Percentiles rank a stretch among this genome's conserved stretches.
phyloP scores from a whole-genome alignment of 352 stramenopile species.

The Peronospora farinosa region DNA sequence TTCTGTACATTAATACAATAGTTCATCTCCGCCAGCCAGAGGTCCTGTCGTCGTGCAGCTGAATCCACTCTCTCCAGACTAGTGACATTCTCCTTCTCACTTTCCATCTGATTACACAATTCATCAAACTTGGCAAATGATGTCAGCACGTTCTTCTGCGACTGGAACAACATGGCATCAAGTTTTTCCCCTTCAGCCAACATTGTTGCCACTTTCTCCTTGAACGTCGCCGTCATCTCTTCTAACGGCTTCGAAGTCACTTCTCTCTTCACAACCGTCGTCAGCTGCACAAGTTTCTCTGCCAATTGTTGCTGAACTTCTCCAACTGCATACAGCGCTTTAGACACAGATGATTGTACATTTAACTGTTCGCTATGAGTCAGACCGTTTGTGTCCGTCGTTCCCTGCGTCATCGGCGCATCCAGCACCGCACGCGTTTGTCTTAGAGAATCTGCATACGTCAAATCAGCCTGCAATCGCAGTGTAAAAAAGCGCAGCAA shows the following conservation, averaged over 20 bases:
- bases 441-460: constrained; percentile 63
- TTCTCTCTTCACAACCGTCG: constrained; percentile 62
- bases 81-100: constrained; percentile 7
- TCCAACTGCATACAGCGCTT: constrained; percentile 51
- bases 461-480: constrained; percentile 60
- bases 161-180: constrained; percentile 47
- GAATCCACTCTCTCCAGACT: constrained; percentile 2
- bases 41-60: constrained; percentile 27
- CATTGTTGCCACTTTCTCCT: constrained; percentile 50
- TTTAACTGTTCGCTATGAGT: constrained; percentile 12
- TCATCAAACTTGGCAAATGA: constrained; percentile 54
- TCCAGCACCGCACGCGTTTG: constrained; percentile 59
- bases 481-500: constrained; percentile 66
- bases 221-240: constrained; percentile 62
- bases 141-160: constrained; percentile 51
- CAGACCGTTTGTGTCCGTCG: constrained; percentile 3
- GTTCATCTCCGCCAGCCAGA: constrained; percentile 70
- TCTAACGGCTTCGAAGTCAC: constrained; percentile 60
- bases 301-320: constrained; percentile 73
- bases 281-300: constrained; percentile 75
- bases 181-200: constrained; percentile 47
- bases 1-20: constrained; percentile 75
- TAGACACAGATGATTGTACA: constrained; percentile 51
- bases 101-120: constrained; percentile 58
- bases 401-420: constrained; percentile 9